Conservation (phyloP, 495 filamentous ascomycete genomes). For the Penicillium turbatum region DNA sequence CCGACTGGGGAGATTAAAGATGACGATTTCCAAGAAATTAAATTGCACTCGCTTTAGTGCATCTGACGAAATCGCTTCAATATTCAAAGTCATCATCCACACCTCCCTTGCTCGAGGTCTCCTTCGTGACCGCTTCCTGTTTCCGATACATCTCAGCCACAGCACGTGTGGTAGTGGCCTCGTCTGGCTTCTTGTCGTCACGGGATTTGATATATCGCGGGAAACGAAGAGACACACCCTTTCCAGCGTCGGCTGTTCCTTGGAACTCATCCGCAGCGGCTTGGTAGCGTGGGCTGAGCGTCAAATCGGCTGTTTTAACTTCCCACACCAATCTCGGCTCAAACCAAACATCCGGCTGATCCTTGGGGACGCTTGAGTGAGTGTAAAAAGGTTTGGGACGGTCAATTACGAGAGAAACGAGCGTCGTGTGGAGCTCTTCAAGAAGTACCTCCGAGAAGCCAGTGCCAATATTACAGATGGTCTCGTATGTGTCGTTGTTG, state of each 20-base stretch:
- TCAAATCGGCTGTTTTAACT: constrained; percentile 93
- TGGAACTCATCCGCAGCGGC: constrained; percentile 62
- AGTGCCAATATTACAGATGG: constrained; percentile 96
- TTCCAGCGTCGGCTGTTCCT: constrained; percentile 57
- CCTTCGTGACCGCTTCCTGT: constrained; percentile 75
- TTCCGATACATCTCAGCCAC: constrained; percentile 96
- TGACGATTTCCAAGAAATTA: background rate
- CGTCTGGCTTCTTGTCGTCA: constrained; percentile 91
- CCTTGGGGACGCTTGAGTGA: constrained; percentile 75
- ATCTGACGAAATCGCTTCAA: constrained; percentile 34
- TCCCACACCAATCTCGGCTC: constrained; percentile 95
- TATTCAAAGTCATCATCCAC: constrained; percentile 99
- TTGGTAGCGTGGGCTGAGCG: constrained; percentile 85
- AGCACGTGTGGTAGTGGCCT: constrained; percentile 77
- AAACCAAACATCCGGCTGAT: constrained; percentile 98
- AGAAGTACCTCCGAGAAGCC: constrained; percentile 88
- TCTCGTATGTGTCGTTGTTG: constrained; percentile 74
- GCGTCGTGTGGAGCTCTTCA: constrained; percentile 69
- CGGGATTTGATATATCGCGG: constrained; percentile 84
- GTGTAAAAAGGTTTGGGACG: constrained; percentile 90
- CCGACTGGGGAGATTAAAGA: background rate
- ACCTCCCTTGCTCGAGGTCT: constrained; percentile 62
- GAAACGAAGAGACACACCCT: constrained; percentile 86
- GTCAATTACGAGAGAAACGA: constrained; percentile 73
- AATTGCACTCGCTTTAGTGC: constrained; percentile 6